Base-by-base conservation (phyloP, 225 moss, liverwort and hornwort species). In the Polytrichum commune region DNA sequence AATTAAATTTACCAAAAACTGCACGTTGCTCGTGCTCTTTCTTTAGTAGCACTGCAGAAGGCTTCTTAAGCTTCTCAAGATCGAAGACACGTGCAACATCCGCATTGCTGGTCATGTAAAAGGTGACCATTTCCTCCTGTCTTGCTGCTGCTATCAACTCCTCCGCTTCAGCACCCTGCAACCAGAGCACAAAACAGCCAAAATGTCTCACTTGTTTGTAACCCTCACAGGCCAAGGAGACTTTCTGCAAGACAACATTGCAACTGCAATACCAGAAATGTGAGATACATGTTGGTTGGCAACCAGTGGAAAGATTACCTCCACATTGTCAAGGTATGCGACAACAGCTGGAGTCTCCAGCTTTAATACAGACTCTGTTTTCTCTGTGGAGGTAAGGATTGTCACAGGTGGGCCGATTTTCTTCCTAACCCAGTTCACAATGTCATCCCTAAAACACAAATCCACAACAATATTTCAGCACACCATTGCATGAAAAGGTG, bases 401-500 rank as follows among this genome's bases (percentile, higher is more conserved):
- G 46, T 73, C 18, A 93, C 83, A 22, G 79, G 69, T 57, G 84
- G 68, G 73, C 66, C 74, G 53, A 91, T 79, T 71, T 85, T 95
- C 55, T 69, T 82, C 57, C 79, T 91, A 35, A 91, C 87, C 60
- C 87, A 89, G 1, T 73, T 74, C 55, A 89, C 77, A 69, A 92
- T 83, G 24, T 85, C 86, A 68, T 89, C 84, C 76, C 95, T 92
- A 83, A 71, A 38, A 60, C 64, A 68, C 32, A n/a, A 19, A 54
- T 22, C 58, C 7, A 7, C 6, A 58, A 58, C 58, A 28, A 71
- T 46, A 63, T 73, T 23, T 78, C 55, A 28, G 62, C 69, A 22
- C 38, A 57, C 7, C 6, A 67, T 22, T 13, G 1, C 46, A 46
- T 10, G 10, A 38, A 16, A 46, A 46, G 46, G 46, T 46, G 13